phyloP scores from a whole-genome alignment of 2,329 filamentous ascomycete species.

The Rhexocercosporidium sp. region DNA sequence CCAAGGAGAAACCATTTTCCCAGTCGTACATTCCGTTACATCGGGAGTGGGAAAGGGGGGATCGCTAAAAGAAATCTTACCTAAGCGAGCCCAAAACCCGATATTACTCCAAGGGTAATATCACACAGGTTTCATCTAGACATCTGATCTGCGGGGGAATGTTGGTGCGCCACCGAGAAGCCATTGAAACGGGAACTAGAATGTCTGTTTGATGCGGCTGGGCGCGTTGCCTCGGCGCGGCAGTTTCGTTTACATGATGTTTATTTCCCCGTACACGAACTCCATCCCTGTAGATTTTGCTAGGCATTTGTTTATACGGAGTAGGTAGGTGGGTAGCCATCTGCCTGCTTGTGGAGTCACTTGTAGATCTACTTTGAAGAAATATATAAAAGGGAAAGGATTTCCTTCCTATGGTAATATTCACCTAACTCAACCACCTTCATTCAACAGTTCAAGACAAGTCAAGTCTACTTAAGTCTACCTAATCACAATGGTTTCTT shows the following conservation, averaged over 20 bases:
- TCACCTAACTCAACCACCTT: neutral
- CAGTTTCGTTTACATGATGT: slow-evolving; percentile 3
- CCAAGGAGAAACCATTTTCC: neutral
- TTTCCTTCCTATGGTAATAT: neutral
- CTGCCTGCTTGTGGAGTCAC: neutral
- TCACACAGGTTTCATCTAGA: slow-evolving; percentile 8
- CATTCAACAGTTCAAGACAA: neutral
- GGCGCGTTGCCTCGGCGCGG: neutral
- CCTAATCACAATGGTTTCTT: slow-evolving; percentile 32
- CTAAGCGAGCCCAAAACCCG: neutral
- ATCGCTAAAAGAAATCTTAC: neutral
- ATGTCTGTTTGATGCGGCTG: neutral
- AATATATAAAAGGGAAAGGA: neutral
- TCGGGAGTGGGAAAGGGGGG: neutral
- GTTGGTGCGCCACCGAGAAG: neutral
- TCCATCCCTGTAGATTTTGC: neutral
- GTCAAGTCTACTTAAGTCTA: no score
- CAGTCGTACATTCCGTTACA: neutral
- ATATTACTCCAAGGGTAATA: neutral
- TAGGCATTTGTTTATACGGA: neutral
- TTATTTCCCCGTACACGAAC: neutral
- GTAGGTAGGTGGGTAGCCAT: neutral
- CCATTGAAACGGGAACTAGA: neutral
- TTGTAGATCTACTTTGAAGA: neutral
- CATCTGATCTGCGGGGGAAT: slow-evolving; percentile 6